These are phyloP conservation scores for Mycosphaerella sp. DNA, from an alignment of 2,329 filamentous ascomycete species.

Conservation along the genomic window DNA sequence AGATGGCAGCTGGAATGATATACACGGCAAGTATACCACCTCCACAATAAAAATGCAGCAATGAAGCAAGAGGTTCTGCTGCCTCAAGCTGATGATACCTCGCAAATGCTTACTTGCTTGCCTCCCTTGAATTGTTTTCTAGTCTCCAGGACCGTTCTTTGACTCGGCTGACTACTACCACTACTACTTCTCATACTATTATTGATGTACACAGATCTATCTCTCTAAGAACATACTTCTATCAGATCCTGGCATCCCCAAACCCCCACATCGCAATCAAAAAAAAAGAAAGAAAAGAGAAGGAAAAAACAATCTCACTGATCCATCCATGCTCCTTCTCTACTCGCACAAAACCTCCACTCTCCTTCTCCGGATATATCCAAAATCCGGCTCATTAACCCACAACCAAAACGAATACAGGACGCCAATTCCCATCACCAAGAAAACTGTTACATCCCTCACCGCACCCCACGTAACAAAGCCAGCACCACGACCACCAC, in stretches of 20 bases:
- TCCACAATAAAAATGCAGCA: neutral
- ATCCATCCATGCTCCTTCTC: neutral
- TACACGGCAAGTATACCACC: neutral
- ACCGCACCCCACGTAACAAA: too few relatives aligned
- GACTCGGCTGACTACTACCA: neutral
- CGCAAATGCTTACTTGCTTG: too few relatives aligned
- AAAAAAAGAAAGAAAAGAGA: neutral
- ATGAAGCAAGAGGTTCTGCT: neutral
- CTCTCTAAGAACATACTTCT: neutral
- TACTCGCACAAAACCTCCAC: neutral
- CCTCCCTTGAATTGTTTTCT: too few relatives aligned
- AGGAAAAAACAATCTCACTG: too few relatives aligned
- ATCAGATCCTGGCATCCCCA: neutral
- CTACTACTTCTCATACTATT: neutral
- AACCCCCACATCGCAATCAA: neutral
- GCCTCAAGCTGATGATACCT: too few relatives aligned
- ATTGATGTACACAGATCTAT: neutral
- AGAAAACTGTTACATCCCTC: neutral
- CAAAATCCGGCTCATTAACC: constrained; percentile 4
- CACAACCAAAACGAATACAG: neutral
- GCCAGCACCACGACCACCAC: too few relatives aligned
- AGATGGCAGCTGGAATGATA: neutral
- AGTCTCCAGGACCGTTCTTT: neutral
- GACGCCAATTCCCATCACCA: neutral
- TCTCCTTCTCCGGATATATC: constrained; percentile 3